Percentiles rank a stretch among this genome's conserved stretches.
phyloP scores from a whole-genome alignment of 1,284 basidiomycete species.

The Xerocomus minutiporus region DNA sequence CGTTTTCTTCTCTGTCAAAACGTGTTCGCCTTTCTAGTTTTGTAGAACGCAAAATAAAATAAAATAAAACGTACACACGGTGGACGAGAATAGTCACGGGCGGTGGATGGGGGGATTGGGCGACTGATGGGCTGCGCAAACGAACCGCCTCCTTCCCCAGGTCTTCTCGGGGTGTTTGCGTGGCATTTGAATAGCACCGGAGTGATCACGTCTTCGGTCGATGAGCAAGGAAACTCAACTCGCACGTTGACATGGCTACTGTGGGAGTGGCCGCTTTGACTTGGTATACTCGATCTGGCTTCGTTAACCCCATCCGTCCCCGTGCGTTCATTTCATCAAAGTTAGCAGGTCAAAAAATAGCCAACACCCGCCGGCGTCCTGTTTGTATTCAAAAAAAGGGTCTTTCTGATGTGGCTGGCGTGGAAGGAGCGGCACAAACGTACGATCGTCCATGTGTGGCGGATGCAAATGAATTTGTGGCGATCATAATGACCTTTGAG shows the following conservation, averaged over 20 bases:
- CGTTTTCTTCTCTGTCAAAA: conserved; percentile 1
- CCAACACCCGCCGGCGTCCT: neutral
- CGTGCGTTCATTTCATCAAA: conserved; percentile 6
- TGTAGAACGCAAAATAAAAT: neutral
- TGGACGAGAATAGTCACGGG: conserved; percentile 15
- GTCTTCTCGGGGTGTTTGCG: conserved; percentile 16
- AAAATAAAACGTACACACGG: neutral
- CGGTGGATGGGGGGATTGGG: conserved; percentile 9
- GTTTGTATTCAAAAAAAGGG: neutral
- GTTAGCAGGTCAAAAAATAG: conserved; percentile 1
- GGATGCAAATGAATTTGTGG: conserved; percentile 27
- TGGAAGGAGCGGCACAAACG: neutral
- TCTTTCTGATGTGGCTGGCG: neutral
- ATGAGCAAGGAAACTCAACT: neutral
- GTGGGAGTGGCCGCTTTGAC: conserved; percentile 15
- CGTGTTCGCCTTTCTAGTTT: neutral
- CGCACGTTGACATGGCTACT: conserved; percentile 29
- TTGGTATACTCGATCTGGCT: conserved; percentile 2
- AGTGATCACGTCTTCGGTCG: conserved; percentile 13
- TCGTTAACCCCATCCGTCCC: conserved; percentile 1
- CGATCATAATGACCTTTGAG: conserved; percentile 22
- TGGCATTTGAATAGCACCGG: conserved; percentile 7
- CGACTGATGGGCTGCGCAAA: conserved; percentile 10
- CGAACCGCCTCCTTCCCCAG: neutral
- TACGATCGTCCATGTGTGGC: conserved; percentile 23